Base-by-base conservation (phyloP, 768 basidiomycete species). In the Rhodotorula toruloides region DNA sequence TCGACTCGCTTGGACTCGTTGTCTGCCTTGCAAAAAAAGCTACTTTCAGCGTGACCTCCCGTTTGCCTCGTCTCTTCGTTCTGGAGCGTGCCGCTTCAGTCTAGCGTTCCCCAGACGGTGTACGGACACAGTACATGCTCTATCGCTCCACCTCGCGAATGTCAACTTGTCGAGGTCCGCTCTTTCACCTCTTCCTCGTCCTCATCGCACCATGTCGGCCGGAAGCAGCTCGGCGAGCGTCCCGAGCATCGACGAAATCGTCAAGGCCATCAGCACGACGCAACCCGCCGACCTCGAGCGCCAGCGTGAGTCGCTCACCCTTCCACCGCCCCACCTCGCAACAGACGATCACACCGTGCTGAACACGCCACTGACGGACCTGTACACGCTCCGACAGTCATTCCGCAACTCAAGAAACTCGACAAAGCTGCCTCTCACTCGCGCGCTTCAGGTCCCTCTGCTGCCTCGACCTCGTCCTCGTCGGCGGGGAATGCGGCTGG, bases 371-470 rank as follows among this genome's bases (percentile, higher is more conserved):
- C 37, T 11, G 27, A 7, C 22, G 2, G 16, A 12, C 27, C 1
- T 34, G 5, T 39, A 19, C 54, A 21, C 44, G 9, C 48, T 7
- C 40, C 25, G 21, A 25, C 65, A 70, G 69, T 70, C 29, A 22
- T 70, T 13, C 58, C 65, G 9, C 44, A 44, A 27, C 55, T 76
- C 43, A 68, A 58, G 59, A 65, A 63, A 37, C 63, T 75, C 54
- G 70, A 72, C 37, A 85, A 82, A 65, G 62, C 54, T 34, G 87
- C 89, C 37, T 17, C 55, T 4, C 3, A 7, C 32, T 2, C 43
- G 1, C 9, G 1, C 42, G 4, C 40, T 1, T 1, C 54, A 22
- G 10, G 2, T 12, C 6, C 16, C 9, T 12, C 78, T 11, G 34
- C 9, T n/a, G 10, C 44, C 32, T n/a, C 58, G 34, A 11, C 63